Percentiles rank a stretch among this genome's conserved stretches.
phyloP scores from a whole-genome alignment of 768 basidiomycete genomes.

The Tubosaeta sp. region DNA sequence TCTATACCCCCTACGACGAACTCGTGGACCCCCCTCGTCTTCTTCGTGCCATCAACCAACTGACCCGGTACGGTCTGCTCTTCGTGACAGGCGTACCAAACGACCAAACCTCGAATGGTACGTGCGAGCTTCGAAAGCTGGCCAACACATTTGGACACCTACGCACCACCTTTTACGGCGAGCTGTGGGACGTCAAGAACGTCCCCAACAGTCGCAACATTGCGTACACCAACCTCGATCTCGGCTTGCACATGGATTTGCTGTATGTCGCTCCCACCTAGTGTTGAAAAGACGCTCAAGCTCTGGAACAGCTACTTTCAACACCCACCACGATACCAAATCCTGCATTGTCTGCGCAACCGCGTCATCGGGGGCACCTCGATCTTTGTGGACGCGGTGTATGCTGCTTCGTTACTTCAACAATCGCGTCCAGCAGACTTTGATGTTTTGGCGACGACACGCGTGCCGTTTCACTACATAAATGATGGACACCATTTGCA shows the following conservation, averaged over 20 bases:
- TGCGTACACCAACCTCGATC: conserved; percentile 87
- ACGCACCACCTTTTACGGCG: conserved; percentile 85
- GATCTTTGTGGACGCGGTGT: conserved; percentile 79
- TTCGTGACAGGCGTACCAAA: conserved; percentile 72
- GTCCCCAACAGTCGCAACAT: conserved; percentile 76
- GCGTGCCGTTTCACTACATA: conserved; percentile 86
- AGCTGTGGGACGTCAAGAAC: conserved; percentile 84
- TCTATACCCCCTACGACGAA: conserved; percentile 54
- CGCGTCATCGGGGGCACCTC: conserved; percentile 80
- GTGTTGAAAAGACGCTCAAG: conserved; percentile 1
- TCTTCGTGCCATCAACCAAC: conserved; percentile 59
- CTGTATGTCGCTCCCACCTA: conserved; percentile 50
- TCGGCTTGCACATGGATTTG: conserved; percentile 91
- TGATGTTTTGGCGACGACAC: conserved; percentile 51
- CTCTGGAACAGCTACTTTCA: conserved; percentile 69
- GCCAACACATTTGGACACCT: conserved; percentile 71
- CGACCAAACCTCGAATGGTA: conserved; percentile 49
- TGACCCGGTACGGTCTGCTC: conserved; percentile 67
- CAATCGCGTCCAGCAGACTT: conserved; percentile 48
- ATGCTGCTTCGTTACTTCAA: conserved; percentile 55
- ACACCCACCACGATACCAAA: conserved; percentile 87
- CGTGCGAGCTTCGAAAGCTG: conserved; percentile 65
- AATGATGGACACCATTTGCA: conserved; percentile 86
- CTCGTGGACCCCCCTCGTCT: conserved; percentile 45
- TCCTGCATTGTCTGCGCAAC: conserved; percentile 87